A percentile compares a stretch with the other conserved stretches of the same genome.
These are phyloP conservation scores for Brassica rapa DNA, from an alignment of 345 rosid genomes.

Conservation along the genomic window DNA sequence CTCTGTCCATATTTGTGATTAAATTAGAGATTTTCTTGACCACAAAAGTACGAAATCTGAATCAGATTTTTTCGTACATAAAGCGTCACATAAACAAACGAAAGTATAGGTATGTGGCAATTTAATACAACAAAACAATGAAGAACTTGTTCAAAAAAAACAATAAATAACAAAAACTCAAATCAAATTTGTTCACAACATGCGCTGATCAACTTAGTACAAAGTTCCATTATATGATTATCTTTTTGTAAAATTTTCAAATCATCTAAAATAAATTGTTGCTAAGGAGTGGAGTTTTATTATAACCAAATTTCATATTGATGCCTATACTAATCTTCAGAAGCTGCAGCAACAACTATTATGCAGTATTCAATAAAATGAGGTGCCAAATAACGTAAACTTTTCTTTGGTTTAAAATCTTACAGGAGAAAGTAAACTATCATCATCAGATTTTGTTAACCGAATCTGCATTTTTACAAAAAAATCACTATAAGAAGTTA, in stretches of 20 bases:
- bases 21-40: constrained; percentile 19
- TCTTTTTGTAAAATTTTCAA: constrained; percentile 2
- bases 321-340: neutral
- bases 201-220: constrained; percentile 15
- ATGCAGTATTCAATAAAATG: neutral
- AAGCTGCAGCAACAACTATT: neutral
- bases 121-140: constrained; percentile 14
- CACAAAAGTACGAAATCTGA: constrained; percentile 17
- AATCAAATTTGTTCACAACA: constrained; percentile 17
- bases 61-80: constrained; percentile 25
- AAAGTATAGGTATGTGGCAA: constrained; percentile 21
- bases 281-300: neutral
- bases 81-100: constrained; percentile 25
- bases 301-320: neutral
- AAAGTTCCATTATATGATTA: constrained; percentile 4
- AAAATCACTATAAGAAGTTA: neutral
- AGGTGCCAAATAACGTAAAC: neutral
- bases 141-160: neutral
- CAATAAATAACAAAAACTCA: constrained; percentile 5
- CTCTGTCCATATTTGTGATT: neutral
- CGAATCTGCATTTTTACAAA: neutral
- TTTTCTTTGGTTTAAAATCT: neutral
- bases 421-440: neutral
- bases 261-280: neutral
- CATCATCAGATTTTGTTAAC: neutral